Conservation (phyloP, 192 early-diverging fungal species). For the Pecoramyces ruminantium region DNA sequence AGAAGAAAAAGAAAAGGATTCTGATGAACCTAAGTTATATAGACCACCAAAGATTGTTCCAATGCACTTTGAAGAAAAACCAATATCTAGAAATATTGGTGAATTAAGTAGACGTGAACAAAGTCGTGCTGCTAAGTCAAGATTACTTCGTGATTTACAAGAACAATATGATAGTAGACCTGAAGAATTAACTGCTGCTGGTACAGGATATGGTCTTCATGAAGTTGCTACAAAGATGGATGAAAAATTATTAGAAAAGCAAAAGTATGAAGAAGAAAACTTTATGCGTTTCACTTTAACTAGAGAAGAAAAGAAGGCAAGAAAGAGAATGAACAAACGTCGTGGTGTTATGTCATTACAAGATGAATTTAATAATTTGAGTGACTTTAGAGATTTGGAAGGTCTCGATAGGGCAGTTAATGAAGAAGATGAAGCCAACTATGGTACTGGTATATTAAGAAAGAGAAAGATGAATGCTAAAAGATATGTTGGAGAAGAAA, state of each 20-base stretch:
- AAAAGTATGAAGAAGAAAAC: slow-evolving; percentile 75
- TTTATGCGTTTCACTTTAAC: slow-evolving; percentile 56
- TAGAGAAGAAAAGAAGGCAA: slow-evolving; percentile 53
- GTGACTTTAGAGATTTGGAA: slow-evolving; percentile 26
- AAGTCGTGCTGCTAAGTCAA: slow-evolving; percentile 50
- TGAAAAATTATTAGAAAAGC: slow-evolving; percentile 36
- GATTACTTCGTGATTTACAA: slow-evolving; percentile 68
- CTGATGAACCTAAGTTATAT: slow-evolving; percentile 48
- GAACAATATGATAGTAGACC: slow-evolving; percentile 72
- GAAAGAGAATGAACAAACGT: slow-evolving; percentile 18
- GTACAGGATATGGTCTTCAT: slow-evolving; percentile 43
- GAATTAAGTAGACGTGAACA: slow-evolving; percentile 10
- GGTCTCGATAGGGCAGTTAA: slow-evolving; percentile 2
- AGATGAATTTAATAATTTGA: slow-evolving; percentile 61
- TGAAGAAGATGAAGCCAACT: neutral
- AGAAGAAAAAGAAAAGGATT: slow-evolving; percentile 18
- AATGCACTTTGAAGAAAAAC: slow-evolving; percentile 67
- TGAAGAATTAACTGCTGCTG: slow-evolving; percentile 53
- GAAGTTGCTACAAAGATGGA: slow-evolving; percentile 40
- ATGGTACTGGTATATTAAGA: neutral
- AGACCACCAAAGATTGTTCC: slow-evolving; percentile 70
- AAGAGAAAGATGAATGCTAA: neutral
- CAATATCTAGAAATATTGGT: slow-evolving; percentile 42
- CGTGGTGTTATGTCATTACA: slow-evolving; percentile 43
- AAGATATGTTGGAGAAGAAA: neutral